These are phyloP conservation scores for Aristolochia fimbriata DNA, from an alignment of 164 flowering plant genomes.

Conservation along the genomic window DNA sequence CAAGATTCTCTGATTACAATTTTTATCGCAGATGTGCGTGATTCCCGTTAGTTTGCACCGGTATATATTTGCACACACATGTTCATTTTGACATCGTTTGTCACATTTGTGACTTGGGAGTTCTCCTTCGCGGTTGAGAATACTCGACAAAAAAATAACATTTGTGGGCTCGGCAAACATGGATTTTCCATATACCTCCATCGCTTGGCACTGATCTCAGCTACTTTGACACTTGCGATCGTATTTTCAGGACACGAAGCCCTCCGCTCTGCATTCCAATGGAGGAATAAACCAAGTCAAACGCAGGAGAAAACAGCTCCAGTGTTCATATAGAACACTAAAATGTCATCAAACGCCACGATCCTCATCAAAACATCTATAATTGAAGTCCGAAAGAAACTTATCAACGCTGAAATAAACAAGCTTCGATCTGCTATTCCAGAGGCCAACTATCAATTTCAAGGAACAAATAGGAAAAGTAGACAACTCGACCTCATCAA, in stretches of 20 bases:
- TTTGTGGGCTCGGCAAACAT: slow-evolving; percentile 55
- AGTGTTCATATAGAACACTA: neutral
- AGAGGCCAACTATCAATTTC: no score
- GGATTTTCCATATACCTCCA: slow-evolving; percentile 80
- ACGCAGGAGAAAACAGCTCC: slow-evolving; percentile 1
- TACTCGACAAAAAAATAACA: slow-evolving; percentile 83
- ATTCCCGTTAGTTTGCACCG: slow-evolving; percentile 90
- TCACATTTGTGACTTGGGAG: slow-evolving; percentile 78
- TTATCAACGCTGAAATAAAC: no score
- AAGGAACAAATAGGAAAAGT: no score
- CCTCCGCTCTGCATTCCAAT: slow-evolving; percentile 41
- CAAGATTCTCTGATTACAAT: slow-evolving; percentile 93
- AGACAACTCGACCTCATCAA: no score
- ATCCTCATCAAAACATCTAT: no score
- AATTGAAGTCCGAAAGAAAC: no score
- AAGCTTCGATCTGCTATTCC: no score
- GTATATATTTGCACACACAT: slow-evolving; percentile 85
- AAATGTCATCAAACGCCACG: no score
- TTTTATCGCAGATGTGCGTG: slow-evolving; percentile 97
- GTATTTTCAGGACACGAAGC: slow-evolving; percentile 8
- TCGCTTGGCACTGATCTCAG: slow-evolving; percentile 15
- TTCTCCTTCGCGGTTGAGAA: slow-evolving; percentile 71
- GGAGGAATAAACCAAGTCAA: slow-evolving; percentile 16
- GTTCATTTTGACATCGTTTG: slow-evolving; percentile 85
- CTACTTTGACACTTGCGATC: slow-evolving; percentile 5